These are phyloP conservation scores for Mycena chlorophos DNA, from an alignment of 768 basidiomycete genomes.

Conservation along the genomic window DNA sequence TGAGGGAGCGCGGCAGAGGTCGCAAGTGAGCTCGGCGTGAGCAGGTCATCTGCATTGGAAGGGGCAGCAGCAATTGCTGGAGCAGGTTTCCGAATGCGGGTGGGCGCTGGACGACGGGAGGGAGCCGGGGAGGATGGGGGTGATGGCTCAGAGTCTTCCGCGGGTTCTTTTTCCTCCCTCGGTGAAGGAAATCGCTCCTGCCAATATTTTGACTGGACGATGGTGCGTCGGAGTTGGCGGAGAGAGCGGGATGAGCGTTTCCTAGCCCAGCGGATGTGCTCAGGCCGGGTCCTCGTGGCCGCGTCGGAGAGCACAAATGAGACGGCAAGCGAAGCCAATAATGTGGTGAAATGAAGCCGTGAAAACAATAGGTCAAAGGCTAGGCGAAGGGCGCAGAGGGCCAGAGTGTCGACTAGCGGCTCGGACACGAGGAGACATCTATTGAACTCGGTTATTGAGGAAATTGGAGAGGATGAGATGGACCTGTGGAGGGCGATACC, in stretches of 20 bases:
- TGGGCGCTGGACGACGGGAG: background rate
- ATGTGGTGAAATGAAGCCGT: slow-evolving; percentile 17
- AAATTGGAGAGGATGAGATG: background rate
- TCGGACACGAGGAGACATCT: slow-evolving; percentile 22
- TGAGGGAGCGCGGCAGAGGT: background rate
- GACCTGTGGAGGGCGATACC: slow-evolving; percentile 44
- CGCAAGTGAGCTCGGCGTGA: background rate
- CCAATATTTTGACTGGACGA: background rate
- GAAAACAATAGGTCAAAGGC: slow-evolving; percentile 44
- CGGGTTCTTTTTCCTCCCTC: background rate
- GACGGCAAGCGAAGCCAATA: slow-evolving; percentile 13
- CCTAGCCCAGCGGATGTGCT: background rate
- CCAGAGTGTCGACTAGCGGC: slow-evolving; percentile 35
- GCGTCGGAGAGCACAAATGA: slow-evolving; percentile 13
- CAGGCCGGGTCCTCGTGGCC: background rate
- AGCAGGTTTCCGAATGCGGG: too few relatives aligned
- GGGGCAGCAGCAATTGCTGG: too few relatives aligned
- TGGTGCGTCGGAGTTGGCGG: background rate
- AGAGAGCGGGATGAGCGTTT: background rate
- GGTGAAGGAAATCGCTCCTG: background rate
- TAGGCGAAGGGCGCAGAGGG: slow-evolving; percentile 45
- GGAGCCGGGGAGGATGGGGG: background rate
- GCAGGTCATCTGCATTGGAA: background rate
- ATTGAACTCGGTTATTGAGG: background rate
- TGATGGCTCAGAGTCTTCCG: background rate